A percentile compares a stretch with the other conserved stretches of the same genome.
phyloP scores from a whole-genome alignment of 495 filamentous ascomycete genomes.

The Penicillium chermesinum region DNA sequence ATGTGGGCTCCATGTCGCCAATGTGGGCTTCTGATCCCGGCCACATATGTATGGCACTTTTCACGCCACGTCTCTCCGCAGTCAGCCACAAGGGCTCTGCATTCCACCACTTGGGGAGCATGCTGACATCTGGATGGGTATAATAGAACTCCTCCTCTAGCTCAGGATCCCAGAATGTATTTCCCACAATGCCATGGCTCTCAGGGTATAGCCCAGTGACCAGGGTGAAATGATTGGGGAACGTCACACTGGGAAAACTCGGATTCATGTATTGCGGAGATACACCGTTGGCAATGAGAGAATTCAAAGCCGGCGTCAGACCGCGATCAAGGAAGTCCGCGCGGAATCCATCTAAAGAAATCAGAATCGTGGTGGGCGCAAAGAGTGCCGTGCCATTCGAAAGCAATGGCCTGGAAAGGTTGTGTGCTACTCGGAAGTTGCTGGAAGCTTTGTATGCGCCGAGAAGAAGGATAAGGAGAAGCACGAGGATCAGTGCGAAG shows the following conservation, averaged over 20 bases:
- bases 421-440: conserved; percentile 24
- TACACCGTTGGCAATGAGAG: conserved; percentile 75
- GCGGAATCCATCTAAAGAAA: conserved; percentile 96
- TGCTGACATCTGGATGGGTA: conserved; percentile 63
- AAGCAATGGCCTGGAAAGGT: conserved; percentile 16
- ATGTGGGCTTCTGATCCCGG: conserved; percentile 84
- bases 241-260: conserved; percentile 93
- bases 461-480: conserved; percentile 50
- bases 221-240: conserved; percentile 96
- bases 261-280: conserved; percentile 89
- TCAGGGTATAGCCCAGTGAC: conserved; percentile 91
- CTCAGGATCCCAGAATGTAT: conserved; percentile 85
- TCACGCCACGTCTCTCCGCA: conserved; percentile 71
- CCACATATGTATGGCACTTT: conserved; percentile 94
- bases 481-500: conserved; percentile 35
- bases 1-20: conserved; percentile 59
- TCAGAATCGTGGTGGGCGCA: conserved; percentile 83
- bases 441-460: conserved; percentile 52
- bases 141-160: conserved; percentile 80
- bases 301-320: conserved; percentile 75
- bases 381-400: conserved; percentile 74
- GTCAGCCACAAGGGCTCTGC: conserved; percentile 93
- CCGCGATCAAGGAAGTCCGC: conserved; percentile 85
- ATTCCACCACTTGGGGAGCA: conserved; percentile 87
- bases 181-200: conserved; percentile 87